Conservation (phyloP, 139 green algal genomes). For the Cymbomonas tetramitiformis region DNA sequence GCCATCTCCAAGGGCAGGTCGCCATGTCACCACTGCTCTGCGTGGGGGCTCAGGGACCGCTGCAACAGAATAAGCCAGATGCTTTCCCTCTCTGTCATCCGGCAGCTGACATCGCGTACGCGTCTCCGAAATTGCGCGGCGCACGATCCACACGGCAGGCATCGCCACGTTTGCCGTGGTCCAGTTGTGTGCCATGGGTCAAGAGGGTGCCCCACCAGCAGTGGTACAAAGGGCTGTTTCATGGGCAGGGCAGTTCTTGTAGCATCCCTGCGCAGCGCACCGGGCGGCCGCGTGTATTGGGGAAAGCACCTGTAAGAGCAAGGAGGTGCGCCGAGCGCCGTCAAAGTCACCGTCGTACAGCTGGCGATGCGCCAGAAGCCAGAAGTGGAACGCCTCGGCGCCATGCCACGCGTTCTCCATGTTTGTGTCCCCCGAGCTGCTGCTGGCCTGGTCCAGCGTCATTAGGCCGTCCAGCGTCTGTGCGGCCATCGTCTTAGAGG, state of each 20-base stretch:
- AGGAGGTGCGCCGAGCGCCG: not conserved
- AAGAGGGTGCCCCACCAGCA: not conserved
- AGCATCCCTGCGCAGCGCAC: not conserved
- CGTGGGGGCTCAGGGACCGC: too few relatives aligned
- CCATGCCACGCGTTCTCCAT: conserved; percentile 36
- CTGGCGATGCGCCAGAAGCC: conserved; percentile 53
- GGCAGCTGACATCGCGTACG: too few relatives aligned
- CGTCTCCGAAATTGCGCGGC: too few relatives aligned
- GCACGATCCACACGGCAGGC: too few relatives aligned
- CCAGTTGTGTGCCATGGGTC: conserved; percentile 23
- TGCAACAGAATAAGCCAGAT: too few relatives aligned
- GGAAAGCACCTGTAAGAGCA: not conserved
- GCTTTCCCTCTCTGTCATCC: too few relatives aligned
- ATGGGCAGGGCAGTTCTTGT: not conserved
- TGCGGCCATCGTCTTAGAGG: conserved; percentile 22
- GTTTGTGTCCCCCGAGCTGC: too few relatives aligned
- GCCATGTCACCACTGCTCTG: too few relatives aligned
- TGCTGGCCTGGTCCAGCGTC: conserved; percentile 44
- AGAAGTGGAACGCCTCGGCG: conserved; percentile 71
- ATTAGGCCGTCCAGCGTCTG: conserved; percentile 56
- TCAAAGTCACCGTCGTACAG: conserved; percentile 32
- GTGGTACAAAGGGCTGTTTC: not conserved
- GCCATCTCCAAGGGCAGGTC: too few relatives aligned
- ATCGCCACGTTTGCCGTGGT: conserved; percentile 50
- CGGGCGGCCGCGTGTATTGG: conserved; percentile 3